Evolutionary conservation across 2,329 filamentous ascomycete genomes (phyloP).

Genomic region (Parafenestella ontariensis): DNA sequence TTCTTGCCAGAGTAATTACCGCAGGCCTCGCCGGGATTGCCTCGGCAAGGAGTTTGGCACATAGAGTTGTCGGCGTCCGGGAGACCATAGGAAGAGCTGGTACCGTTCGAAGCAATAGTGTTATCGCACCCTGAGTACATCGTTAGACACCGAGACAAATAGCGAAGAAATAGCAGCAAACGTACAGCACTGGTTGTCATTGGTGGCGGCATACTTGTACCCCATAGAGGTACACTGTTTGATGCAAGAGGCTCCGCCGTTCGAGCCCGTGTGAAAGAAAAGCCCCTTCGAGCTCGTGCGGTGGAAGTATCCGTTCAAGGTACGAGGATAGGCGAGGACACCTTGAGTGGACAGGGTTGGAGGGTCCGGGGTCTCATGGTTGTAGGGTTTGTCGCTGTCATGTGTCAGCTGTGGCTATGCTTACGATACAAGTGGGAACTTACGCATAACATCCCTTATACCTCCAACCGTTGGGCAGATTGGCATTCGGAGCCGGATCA

Average conservation of each 20-base stretch:
- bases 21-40: neutral
- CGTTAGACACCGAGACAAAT: neutral
- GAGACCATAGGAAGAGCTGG: neutral
- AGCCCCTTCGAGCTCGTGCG: conserved; percentile 1
- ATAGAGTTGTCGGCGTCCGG: neutral
- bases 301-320: conserved; percentile 7
- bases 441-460: conserved; percentile 28
- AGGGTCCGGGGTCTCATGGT: neutral
- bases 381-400: neutral
- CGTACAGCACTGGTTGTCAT: conserved; percentile 26
- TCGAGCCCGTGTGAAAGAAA: neutral
- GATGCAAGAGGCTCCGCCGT: conserved; percentile 13
- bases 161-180: neutral
- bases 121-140: conserved; percentile 1
- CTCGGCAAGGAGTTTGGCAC: neutral
- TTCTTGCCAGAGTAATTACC: neutral
- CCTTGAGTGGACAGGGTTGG: neutral
- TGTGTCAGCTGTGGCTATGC: neutral
- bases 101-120: neutral
- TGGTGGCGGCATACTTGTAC: conserved; percentile 18
- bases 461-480: conserved; percentile 13
- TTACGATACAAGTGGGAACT: neutral
- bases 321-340: conserved; percentile 1
- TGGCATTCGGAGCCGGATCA: conserved; percentile 3
- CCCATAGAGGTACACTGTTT: conserved; percentile 1